Conservation (phyloP, 495 filamentous ascomycete species). For the Penicillium angulare region DNA sequence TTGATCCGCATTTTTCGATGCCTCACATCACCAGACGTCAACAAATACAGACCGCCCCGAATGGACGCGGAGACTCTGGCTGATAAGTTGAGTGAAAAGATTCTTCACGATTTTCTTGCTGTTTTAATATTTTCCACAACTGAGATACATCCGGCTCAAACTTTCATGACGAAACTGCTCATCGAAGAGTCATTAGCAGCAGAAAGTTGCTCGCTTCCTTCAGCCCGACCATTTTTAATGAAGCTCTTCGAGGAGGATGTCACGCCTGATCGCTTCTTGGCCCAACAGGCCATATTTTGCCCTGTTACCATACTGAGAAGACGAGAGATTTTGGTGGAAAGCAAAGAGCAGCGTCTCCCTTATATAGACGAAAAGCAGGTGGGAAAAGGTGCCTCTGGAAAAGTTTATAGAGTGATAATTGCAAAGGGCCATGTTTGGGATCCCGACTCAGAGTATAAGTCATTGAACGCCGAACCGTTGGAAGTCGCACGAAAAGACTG, state of each 20-base stretch:
- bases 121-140: neutral
- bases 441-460: constrained; percentile 1
- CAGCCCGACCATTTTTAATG: constrained; percentile 6
- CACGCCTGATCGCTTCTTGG: constrained; percentile 24
- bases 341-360: constrained; percentile 27
- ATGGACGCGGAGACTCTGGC: neutral
- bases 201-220: neutral
- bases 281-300: constrained; percentile 32
- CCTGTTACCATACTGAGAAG: constrained; percentile 28
- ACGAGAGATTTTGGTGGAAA: constrained; percentile 17
- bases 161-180: neutral
- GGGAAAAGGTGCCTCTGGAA: constrained; percentile 23
- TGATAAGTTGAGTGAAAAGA: neutral
- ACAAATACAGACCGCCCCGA: neutral
- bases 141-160: neutral
- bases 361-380: constrained; percentile 26
- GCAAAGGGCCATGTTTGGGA: constrained; percentile 33
- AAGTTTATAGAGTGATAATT: constrained; percentile 31
- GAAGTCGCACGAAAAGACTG: constrained; percentile 9
- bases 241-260: constrained; percentile 22
- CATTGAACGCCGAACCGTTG: constrained; percentile 10
- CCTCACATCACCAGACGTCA: neutral
- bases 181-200: neutral
- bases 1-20: neutral
- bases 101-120: neutral